Base-by-base conservation (phyloP, 2,329 filamentous ascomycete species). In the Phaeosphaeriaceae sp. region DNA sequence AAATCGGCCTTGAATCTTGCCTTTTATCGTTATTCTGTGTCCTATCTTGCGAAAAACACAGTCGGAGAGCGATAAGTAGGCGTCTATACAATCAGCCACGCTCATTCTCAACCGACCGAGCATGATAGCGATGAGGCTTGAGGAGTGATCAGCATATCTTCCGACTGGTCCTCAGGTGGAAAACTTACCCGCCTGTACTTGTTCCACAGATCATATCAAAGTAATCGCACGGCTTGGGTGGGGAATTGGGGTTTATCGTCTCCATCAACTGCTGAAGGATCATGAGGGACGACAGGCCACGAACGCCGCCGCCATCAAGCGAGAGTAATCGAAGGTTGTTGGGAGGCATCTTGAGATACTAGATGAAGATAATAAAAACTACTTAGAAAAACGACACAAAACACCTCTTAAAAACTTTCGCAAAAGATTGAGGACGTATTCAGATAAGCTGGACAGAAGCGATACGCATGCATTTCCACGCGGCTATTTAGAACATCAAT, bases 1-100 rank as follows among this genome's bases (percentile, higher is more conserved):
- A 18, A 64, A 64, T 4, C 56, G 42, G n/a, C 49, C 57, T 44
- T 61, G 49, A 12, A 58, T 26, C 32, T 55, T 17, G 48, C 43
- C 48, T 32, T 53, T 51, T 26, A 57, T 20, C 12, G 42, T 56
- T 29, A 59, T 35, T 12, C 38, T 43, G 37, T 48, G 46, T 26
- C 20, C 21, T 17, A 18, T 42, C 50, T 58, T 52, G 33, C 32
- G 33, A 44, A 60, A 60, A 1, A 60, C 32, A 12, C 48, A 20
- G 38, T 57, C 43, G 2, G 51, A 54, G 7, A 52, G 49, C 13
- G 29, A 38, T 29, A 54, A 21, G 26, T 54, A 50, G 5, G 39
- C 50, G 30, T 54, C 42, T 26, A 58, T 52, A 36, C 39, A 42
- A 17, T 56, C 40, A 6, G 17, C 46, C 9, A 53, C 47, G 46